Base-by-base conservation (phyloP, 345 rosid species). In the Carallia brachiata region DNA sequence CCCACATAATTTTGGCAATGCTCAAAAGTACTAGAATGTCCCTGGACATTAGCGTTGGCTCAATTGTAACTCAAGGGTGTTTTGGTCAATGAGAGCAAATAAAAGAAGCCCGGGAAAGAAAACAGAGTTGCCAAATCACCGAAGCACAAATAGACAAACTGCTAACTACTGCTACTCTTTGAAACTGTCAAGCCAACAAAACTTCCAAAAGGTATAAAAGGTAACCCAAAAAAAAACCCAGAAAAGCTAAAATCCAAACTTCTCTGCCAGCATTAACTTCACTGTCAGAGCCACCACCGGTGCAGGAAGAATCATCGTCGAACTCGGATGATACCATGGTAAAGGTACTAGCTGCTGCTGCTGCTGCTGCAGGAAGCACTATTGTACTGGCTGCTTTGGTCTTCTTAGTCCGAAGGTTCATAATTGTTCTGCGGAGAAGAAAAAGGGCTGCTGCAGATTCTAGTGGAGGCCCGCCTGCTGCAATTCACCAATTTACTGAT, bases 331-430 rank as follows among this genome's bases (percentile, higher is more conserved):
- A 0, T 15, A 78, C 66, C 1, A 75, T 91, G 63, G 80, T 73
- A 0, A 88, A 75, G 76, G 93, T 91, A 30, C 88, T 90, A 4
- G 88, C 76, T 7, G 87, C 23, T 23, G 0, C 76, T 7, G 87
- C 23, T 23, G 0, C 76, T 52, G 88, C 96, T 0, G 96, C 95
- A 0, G 90, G 81, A 4, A 73, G 80, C 73, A 86, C 95, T n/a
- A 30, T 86, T 28, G 80, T 83, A 18, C 27, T 86, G 0, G 93
- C 89, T 0, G 77, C 59, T 16, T 32, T 73, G 31, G 70, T 94
- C 86, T 73, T 86, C 44, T 75, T 77, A 4, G 55, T 89, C 6
- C 79, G 66, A 40, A 85, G 72, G 71, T 82, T 74, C 50, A 39
- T 79, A 6, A 12, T 78, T 16, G 81, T 73, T 1, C 71, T 74